Evolutionary conservation across 2,329 filamentous ascomycete species (phyloP).

Genomic region (Allantophomopsis cytisporea): DNA sequence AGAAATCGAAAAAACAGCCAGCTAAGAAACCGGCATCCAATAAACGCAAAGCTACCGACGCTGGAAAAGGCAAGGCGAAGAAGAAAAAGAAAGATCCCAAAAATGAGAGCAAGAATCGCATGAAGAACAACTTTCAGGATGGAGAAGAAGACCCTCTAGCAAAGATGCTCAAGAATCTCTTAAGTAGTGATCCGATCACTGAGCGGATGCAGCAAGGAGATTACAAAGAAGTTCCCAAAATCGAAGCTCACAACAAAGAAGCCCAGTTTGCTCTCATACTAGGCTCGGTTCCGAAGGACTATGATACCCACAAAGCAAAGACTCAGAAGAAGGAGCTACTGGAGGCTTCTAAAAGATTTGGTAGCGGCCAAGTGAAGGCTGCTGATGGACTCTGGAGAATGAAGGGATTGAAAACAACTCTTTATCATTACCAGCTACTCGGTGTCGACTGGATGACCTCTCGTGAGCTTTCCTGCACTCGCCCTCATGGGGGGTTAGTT

Average conservation of each 20-base stretch:
- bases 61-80: conserved; percentile 1
- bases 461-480: conserved; percentile 25
- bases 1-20: conserved; percentile 2
- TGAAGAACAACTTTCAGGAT: not conserved
- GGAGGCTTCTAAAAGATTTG: conserved; percentile 26
- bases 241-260: conserved; percentile 8
- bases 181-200: conserved; percentile 8
- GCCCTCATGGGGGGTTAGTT: conserved; percentile 38
- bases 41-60: conserved; percentile 4
- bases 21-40: conserved; percentile 3
- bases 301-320: conserved; percentile 3
- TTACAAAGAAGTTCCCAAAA: conserved; percentile 6
- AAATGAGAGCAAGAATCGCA: conserved; percentile 1
- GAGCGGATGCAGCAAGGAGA: conserved; percentile 5
- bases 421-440: conserved; percentile 36
- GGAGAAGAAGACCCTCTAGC: conserved; percentile 7
- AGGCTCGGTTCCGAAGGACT: conserved; percentile 11
- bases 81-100: conserved; percentile 3
- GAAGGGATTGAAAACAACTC: conserved; percentile 28
- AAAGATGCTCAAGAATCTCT: conserved; percentile 9
- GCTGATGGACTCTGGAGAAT: conserved; percentile 25
- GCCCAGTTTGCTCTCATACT: conserved; percentile 12
- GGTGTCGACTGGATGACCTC: conserved; percentile 38
- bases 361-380: conserved; percentile 19
- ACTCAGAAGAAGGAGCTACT: conserved; percentile 22